Evolutionary conservation across 2,329 filamentous ascomycete genomes (phyloP).

Genomic region (Blastomyces silverae): DNA sequence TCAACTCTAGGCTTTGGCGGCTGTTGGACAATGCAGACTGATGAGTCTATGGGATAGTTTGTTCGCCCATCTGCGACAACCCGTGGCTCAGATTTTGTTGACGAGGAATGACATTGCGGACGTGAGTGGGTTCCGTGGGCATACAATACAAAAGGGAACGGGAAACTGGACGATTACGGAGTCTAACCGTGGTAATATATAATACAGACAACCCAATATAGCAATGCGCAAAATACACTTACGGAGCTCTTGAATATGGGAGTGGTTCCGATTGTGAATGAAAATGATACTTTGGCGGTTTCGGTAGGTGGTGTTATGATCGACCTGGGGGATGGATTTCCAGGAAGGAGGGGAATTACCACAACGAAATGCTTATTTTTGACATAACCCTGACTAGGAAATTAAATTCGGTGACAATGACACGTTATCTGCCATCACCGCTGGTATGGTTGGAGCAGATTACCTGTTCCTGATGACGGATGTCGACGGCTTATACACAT

Average conservation of each 20-base stretch:
- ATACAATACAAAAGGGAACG: background rate
- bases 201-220: slow-evolving; percentile 72
- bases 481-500: slow-evolving; percentile 94
- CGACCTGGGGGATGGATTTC: background rate
- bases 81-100: slow-evolving; percentile 87
- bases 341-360: background rate
- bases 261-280: slow-evolving; percentile 96
- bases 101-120: slow-evolving; percentile 96
- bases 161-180: background rate
- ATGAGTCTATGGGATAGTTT: slow-evolving; percentile 94
- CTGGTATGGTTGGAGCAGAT: slow-evolving; percentile 94
- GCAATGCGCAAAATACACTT: slow-evolving; percentile 95
- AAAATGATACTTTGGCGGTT: slow-evolving; percentile 94
- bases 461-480: slow-evolving; percentile 98
- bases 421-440: slow-evolving; percentile 90
- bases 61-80: slow-evolving; percentile 80
- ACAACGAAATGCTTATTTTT: background rate
- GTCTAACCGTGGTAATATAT: slow-evolving; percentile 18
- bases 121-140: slow-evolving; percentile 44
- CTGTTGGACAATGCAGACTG: slow-evolving; percentile 89
- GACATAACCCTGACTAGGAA: slow-evolving; percentile 47
- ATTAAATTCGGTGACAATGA: slow-evolving; percentile 99
- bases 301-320: slow-evolving; percentile 44
- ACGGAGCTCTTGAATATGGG: slow-evolving; percentile 85
- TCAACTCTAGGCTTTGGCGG: slow-evolving; percentile 64